Base-by-base conservation (phyloP, 2,329 filamentous ascomycete genomes). In the Aspergillus hortae region DNA sequence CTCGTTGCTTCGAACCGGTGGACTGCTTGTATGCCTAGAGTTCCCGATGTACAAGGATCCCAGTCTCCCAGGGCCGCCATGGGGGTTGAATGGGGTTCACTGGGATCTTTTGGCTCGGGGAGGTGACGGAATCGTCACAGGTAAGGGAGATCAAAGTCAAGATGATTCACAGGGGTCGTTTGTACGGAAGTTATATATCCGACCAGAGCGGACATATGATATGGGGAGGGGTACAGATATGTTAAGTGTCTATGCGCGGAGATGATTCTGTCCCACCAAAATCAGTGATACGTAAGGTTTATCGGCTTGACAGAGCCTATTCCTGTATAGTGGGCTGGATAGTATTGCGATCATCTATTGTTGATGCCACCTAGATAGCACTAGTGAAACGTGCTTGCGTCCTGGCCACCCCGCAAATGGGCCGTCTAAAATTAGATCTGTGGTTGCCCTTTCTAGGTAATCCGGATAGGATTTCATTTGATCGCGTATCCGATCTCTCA, bases 21-120 rank as follows among this genome's bases (percentile, higher is more conserved):
- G 82, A 19, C 73, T 77, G 35, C 72, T 87, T 23, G 66, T 86
- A 47, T 86, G 83, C 52, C 59, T 75, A 21, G 72, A 75, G 53
- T 75, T 75, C 49, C 73, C 74, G 0, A 52, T 75, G 40, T 73
- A 67, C 52, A 75, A 74, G 56, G 58, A 67, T 43, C 61, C 62
- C 4, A 62, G 55, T 35, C 54, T 63, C 7, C 65, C 64, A 4
- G 72, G 73, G 2, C 73, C 72, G 3, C 74, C 73, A 4, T 75
- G 70, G 69, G 66, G 66, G 0, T 50, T 75, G 17, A 61, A 66
- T 17, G 68, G 66, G 1, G 67, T 70, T n/a, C 62, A 72, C 51
- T 71, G 64, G 66, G 49, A 70, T 54, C 46, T 73, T 15, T 48
- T 73, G 27, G 59, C 55, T 3, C 43, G 54, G 3, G 68, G 67